Evolutionary conservation across 2,329 filamentous ascomycete genomes (phyloP), one percentile per base, ranked within the genome.

Genomic region (Aspergillus pseudoterreus): DNA sequence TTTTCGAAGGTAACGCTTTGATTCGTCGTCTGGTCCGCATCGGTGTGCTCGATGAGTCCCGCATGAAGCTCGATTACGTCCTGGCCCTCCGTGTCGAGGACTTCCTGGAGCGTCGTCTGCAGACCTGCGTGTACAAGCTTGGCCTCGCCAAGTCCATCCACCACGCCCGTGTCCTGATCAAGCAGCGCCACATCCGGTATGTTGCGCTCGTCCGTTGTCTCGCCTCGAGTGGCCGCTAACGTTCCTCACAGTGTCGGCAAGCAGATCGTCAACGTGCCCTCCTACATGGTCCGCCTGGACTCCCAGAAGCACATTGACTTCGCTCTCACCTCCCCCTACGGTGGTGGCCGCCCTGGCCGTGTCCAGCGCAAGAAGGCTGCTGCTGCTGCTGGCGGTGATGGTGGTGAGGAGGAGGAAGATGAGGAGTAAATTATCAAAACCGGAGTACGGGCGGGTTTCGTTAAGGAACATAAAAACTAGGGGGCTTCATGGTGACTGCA

Each of bases 1-100:
- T 99, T 67, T 99, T 99, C 85, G 94, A 99, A 86, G 94, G 94
- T 81, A 99, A 99, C 80, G 94, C 94, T 77, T 86, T 99, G 77
- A 99, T 99, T 88, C 94, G 94, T 78, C 94, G 94, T 89, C 91
- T 99, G 67, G 94, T 99, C 66, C 94, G 94, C 78, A 92, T 97
- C 76, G 94, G 94, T 90, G 94, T 99, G 73, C 90, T 99, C 74
- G 94, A 99, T 78, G 94, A 99, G 84, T 92, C 92, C 77, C 94
- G 94, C 86, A 99, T 99, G 94, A 99, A 96, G 89, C 94, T 99
- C 85, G 94, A 99, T 96, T 96, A 99, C 88, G 94, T 99, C 75
- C 83, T 99, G 75, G 94, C 94, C 81, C 87, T 99, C 58, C 95
- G 96, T 85, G 88, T 95, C 72, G 94, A 99, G 82, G 94, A 99